A percentile compares a stretch with the other conserved stretches of the same genome.
Conservation (phyloP, 2,329 filamentous ascomycete species). For the Colletotrichum truncatum region DNA sequence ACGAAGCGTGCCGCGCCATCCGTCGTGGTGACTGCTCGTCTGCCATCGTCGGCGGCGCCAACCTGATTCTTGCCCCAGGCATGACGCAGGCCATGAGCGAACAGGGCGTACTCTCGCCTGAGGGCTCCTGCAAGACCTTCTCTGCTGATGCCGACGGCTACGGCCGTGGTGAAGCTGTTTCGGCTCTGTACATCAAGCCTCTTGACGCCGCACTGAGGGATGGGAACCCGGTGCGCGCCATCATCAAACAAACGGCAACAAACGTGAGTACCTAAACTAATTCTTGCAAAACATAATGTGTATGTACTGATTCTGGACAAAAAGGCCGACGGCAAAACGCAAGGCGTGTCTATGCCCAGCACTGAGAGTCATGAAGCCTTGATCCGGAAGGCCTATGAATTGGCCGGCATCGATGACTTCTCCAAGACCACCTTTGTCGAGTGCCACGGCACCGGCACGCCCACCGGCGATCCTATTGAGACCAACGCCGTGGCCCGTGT, state of each 20-base stretch:
- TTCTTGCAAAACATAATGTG: no score
- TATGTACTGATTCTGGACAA: no score
- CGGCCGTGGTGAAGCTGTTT: constrained; percentile 51
- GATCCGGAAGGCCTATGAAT: background rate
- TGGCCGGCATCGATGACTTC: background rate
- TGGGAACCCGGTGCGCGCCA: constrained; percentile 43
- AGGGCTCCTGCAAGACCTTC: constrained; percentile 34
- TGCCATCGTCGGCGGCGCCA: constrained; percentile 36
- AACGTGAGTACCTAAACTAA: no score
- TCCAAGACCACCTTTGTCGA: background rate
- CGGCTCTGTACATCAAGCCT: constrained; percentile 49
- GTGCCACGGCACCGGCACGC: constrained; percentile 49
- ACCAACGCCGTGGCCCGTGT: constrained; percentile 39
- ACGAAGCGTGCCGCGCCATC: constrained; percentile 34
- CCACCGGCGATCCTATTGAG: constrained; percentile 57
- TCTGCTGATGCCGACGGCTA: constrained; percentile 51
- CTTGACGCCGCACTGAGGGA: constrained; percentile 49
- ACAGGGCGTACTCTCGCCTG: constrained; percentile 29
- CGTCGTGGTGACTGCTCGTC: constrained; percentile 25
- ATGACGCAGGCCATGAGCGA: constrained; percentile 19
- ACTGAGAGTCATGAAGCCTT: constrained; percentile 42
- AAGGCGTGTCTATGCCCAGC: constrained; percentile 50
- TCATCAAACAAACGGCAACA: constrained; percentile 39
- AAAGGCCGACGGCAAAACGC: constrained; percentile 44
- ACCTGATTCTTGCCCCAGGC: constrained; percentile 38